Conservation (phyloP, 345 rosid species). For the Nephelium lappaceum region DNA sequence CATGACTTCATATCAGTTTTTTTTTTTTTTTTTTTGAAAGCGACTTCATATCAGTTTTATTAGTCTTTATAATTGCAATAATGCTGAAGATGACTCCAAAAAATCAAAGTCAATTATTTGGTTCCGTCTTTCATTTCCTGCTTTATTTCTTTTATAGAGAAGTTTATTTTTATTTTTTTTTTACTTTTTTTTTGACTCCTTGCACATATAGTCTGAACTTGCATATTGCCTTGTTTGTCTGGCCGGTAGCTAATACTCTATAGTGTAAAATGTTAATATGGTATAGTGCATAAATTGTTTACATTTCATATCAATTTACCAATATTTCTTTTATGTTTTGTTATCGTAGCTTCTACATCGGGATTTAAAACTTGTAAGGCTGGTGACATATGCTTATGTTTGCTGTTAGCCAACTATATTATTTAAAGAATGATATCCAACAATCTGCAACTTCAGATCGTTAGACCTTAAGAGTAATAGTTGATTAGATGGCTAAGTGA, state of each 20-base stretch:
- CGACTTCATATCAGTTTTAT: conserved; percentile 1
- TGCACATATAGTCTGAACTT: neutral
- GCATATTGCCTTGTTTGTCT: neutral
- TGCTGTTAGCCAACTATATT: neutral
- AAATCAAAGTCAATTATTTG: neutral
- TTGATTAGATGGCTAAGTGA: neutral
- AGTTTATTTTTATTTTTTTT: neutral
- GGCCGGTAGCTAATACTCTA: neutral
- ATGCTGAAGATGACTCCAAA: neutral
- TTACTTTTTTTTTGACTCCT: neutral
- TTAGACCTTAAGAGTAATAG: neutral
- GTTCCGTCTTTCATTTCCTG: neutral
- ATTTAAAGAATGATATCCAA: neutral
- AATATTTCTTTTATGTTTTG: neutral
- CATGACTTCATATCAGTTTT: neutral
- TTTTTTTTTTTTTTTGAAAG: too few relatives aligned
- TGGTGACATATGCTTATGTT: neutral
- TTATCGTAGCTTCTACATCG: neutral
- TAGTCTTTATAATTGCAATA: neutral
- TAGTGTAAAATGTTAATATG: neutral
- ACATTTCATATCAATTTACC: neutral
- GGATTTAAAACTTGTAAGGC: neutral
- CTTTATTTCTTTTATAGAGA: neutral
- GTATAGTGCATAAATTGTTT: neutral
- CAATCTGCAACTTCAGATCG: neutral